These are phyloP conservation scores for Cladosporium oxysporum DNA, from an alignment of 2,329 filamentous ascomycete species.

Conservation along the genomic window DNA sequence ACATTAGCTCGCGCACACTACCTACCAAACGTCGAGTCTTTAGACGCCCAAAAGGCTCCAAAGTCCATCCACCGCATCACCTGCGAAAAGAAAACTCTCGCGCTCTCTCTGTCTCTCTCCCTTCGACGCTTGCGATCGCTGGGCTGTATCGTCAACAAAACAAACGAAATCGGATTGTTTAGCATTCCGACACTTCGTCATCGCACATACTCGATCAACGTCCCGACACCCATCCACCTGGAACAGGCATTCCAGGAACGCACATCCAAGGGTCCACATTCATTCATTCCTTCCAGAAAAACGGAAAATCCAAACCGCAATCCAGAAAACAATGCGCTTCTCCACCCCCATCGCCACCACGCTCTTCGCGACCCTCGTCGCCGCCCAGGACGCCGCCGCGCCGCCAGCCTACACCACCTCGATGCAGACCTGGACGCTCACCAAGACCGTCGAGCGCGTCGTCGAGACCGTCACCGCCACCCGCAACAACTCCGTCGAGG, in stretches of 20 bases:
- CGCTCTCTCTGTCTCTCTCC: too few relatives aligned
- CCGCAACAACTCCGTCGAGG: slow-evolving; percentile 18
- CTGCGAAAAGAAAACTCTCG: too few relatives aligned
- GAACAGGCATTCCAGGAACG: slow-evolving; percentile 16
- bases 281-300: slow-evolving; percentile 2
- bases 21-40: background rate
- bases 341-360: slow-evolving; percentile 25
- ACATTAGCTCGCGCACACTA: slow-evolving; percentile 6
- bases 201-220: slow-evolving; percentile 4
- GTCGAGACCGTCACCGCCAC: slow-evolving; percentile 32
- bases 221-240: slow-evolving; percentile 3
- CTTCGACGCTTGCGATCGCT: background rate
- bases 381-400: slow-evolving; percentile 13
- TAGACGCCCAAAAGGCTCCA: background rate
- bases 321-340: slow-evolving; percentile 29
- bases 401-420: slow-evolving; percentile 21
- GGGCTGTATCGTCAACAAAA: slow-evolving; percentile 20
- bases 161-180: slow-evolving; percentile 15
- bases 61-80: background rate
- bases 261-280: background rate
- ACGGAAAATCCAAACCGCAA: background rate
- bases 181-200: slow-evolving; percentile 19
- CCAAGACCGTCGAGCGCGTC: slow-evolving; percentile 32
- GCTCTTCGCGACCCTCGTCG: slow-evolving; percentile 24
- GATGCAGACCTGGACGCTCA: slow-evolving; percentile 30